phyloP scores from a whole-genome alignment of 179 eudicot species.

The Dionaea muscipula region DNA sequence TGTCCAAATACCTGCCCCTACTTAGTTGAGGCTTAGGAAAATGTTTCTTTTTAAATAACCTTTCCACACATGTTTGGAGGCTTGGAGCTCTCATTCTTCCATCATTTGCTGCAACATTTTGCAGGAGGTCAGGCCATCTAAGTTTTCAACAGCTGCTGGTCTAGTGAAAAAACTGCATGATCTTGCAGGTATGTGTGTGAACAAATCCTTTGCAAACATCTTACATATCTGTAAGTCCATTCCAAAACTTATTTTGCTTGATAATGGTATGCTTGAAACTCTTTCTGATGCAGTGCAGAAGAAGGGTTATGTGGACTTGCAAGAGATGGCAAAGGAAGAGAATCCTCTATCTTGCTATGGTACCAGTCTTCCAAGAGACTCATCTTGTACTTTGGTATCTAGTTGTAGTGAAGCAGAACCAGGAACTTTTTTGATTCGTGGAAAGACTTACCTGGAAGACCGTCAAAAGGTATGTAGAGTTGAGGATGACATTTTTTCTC shows the following conservation, averaged over 20 bases:
- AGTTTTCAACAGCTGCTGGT: conserved; percentile 44
- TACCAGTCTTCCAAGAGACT: conserved; percentile 25
- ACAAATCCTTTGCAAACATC: background rate
- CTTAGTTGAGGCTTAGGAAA: too few relatives aligned
- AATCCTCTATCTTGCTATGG: conserved; percentile 22
- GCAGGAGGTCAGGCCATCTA: conserved; percentile 45
- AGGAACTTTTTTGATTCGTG: conserved; percentile 31
- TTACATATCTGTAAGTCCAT: background rate
- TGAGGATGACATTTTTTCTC: background rate
- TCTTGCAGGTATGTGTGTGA: conserved; percentile 41
- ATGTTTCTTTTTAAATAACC: too few relatives aligned
- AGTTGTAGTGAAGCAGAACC: conserved; percentile 30
- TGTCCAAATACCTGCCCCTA: too few relatives aligned
- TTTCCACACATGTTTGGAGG: too few relatives aligned
- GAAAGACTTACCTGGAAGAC: conserved; percentile 25
- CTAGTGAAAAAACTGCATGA: conserved; percentile 67
- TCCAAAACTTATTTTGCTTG: background rate
- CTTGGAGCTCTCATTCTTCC: too few relatives aligned
- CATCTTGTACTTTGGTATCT: conserved; percentile 21
- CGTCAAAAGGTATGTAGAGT: conserved; percentile 21
- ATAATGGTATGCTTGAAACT: background rate
- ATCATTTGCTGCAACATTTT: background rate
- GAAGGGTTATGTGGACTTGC: conserved; percentile 36
- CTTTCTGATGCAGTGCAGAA: conserved; percentile 24
- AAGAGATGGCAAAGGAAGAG: conserved; percentile 20